phyloP scores from a whole-genome alignment of 257 asterid genomes.

The Plantago elongata region DNA sequence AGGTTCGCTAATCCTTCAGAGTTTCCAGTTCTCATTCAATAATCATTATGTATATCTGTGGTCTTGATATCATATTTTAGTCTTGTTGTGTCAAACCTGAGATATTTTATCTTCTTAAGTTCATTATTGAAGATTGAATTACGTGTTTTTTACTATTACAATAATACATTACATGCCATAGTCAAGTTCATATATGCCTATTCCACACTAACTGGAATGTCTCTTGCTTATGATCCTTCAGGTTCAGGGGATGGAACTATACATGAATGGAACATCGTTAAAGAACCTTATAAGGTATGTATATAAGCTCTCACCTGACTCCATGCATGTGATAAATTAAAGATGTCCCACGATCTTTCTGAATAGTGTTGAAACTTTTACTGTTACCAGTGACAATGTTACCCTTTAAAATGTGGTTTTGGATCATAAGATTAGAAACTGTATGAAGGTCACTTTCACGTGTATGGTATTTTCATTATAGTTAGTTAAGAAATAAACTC shows the following conservation, averaged over 20 bases:
- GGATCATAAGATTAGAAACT: neutral
- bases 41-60: neutral
- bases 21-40: neutral
- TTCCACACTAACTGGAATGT: constrained; percentile 9
- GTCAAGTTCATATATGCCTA: neutral
- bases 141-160: neutral
- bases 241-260: constrained; percentile 93
- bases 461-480: neutral
- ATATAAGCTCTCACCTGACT: neutral
- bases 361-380: too few species aligned
- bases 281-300: constrained; percentile 59
- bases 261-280: constrained; percentile 74
- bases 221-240: constrained; percentile 24
- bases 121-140: neutral
- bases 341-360: too few species aligned
- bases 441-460: neutral
- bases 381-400: too few species aligned
- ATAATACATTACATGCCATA: neutral
- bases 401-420: too few species aligned
- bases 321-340: neutral
- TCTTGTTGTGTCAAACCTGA: neutral
- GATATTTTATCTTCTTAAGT: neutral
- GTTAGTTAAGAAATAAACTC: too few species aligned
- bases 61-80: neutral
- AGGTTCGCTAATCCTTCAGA: too few species aligned